phyloP scores from a whole-genome alignment of 257 asterid genomes.

The Ophiorrhiza pumila region DNA sequence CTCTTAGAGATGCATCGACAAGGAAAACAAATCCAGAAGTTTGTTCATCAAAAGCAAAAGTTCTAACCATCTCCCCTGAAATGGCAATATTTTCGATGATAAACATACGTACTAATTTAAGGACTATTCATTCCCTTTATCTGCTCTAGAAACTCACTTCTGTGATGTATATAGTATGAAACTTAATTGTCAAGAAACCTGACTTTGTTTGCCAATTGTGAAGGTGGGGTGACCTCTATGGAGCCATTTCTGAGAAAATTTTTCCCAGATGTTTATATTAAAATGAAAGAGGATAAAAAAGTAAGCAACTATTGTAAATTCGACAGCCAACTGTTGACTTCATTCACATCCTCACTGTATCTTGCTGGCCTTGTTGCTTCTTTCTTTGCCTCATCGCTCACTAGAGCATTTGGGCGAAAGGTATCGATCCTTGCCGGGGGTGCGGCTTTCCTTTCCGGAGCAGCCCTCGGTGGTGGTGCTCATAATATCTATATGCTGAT shows the following conservation, averaged over 20 bases:
- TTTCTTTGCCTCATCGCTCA: conserved; percentile 52
- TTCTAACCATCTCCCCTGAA: too few relatives aligned
- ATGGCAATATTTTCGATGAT: too few relatives aligned
- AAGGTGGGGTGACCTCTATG: conserved; percentile 94
- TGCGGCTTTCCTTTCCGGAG: conserved; percentile 59
- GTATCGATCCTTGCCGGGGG: conserved; percentile 65
- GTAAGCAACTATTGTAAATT: conserved; percentile 80
- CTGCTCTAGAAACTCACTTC: too few relatives aligned
- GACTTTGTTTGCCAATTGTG: neutral
- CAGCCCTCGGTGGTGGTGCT: conserved; percentile 72
- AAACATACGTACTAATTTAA: too few relatives aligned
- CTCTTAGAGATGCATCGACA: too few relatives aligned
- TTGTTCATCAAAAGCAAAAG: too few relatives aligned
- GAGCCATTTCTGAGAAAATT: conserved; percentile 61
- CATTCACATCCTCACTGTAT: conserved; percentile 77
- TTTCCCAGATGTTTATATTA: conserved; percentile 51
- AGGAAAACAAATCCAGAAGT: too few relatives aligned
- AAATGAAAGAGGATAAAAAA: conserved; percentile 50
- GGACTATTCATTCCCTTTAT: too few relatives aligned
- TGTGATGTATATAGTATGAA: too few relatives aligned
- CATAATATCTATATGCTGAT: conserved; percentile 57
- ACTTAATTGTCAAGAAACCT: neutral
- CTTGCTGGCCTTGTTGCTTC: conserved; percentile 72
- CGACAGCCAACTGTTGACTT: conserved; percentile 59
- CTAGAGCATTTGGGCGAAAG: conserved; percentile 56